Evolutionary conservation across 257 asterid genomes (phyloP).

Genomic region (Solanum stenotomum): DNA sequence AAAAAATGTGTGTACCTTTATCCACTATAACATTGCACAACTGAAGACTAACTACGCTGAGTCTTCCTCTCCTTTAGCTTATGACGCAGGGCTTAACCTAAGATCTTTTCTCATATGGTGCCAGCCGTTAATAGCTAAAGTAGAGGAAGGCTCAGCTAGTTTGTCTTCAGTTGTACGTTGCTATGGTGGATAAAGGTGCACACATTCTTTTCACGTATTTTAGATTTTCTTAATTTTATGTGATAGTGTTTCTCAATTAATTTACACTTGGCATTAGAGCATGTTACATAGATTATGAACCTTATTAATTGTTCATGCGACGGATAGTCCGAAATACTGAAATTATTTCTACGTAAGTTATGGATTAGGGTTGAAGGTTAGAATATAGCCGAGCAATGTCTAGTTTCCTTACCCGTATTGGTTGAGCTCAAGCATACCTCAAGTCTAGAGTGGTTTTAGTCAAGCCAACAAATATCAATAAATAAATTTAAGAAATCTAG

Average conservation of each 20-base stretch:
- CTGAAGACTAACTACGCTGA: background rate
- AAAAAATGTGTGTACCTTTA: too few species aligned
- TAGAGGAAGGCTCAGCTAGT: background rate
- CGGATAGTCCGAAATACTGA: background rate
- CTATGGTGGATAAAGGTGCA: background rate
- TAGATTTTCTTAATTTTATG: background rate
- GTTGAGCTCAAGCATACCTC: background rate
- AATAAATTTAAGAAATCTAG: background rate
- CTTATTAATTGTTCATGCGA: background rate
- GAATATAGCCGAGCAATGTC: background rate
- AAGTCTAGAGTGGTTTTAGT: background rate
- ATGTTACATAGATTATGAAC: background rate
- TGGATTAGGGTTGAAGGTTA: background rate
- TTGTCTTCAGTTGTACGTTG: background rate
- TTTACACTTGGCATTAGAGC: background rate
- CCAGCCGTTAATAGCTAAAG: background rate
- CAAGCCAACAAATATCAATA: background rate
- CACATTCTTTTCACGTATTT: background rate
- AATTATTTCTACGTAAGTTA: background rate
- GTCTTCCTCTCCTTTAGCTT: background rate
- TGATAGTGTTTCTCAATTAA: background rate
- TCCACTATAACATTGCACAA: background rate
- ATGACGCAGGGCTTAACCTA: background rate
- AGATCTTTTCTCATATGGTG: background rate
- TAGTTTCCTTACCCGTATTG: background rate